These are phyloP conservation scores for Sporodiniella umbellata DNA, from an alignment of 371 early-diverging fungal species.

Conservation along the genomic window DNA sequence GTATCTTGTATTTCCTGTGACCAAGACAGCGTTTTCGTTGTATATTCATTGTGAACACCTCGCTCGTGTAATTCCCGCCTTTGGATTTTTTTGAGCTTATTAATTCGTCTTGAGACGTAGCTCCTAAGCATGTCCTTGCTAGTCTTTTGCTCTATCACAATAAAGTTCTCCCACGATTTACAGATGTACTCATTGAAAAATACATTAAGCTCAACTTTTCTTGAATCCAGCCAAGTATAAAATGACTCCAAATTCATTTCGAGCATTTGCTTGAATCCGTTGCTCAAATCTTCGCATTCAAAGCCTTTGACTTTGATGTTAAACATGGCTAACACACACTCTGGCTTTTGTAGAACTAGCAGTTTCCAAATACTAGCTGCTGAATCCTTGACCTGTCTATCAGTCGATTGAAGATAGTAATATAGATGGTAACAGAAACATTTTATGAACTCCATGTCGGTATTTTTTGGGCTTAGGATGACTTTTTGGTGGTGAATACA, in stretches of 20 bases:
- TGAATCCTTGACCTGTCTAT: slow-evolving; percentile 42
- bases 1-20: slow-evolving; percentile 60
- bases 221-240: slow-evolving; percentile 54
- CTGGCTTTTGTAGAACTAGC: slow-evolving; percentile 56
- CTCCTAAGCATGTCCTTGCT: slow-evolving; percentile 56
- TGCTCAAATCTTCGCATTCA: slow-evolving; percentile 58
- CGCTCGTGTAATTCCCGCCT: slow-evolving; percentile 48
- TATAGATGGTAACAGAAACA: slow-evolving; percentile 67
- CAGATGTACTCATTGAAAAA: slow-evolving; percentile 55
- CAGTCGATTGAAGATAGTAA: slow-evolving; percentile 42
- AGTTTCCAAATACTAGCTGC: slow-evolving; percentile 62
- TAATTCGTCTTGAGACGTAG: slow-evolving; percentile 42
- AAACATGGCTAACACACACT: slow-evolving; percentile 38
- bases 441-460: slow-evolving; percentile 63
- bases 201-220: slow-evolving; percentile 44
- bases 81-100: slow-evolving; percentile 55
- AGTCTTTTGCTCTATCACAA: slow-evolving; percentile 47
- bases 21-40: slow-evolving; percentile 54
- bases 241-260: slow-evolving; percentile 54
- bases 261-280: slow-evolving; percentile 57
- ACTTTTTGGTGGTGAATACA: slow-evolving; percentile 70
- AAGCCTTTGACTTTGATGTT: slow-evolving; percentile 43
- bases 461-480: slow-evolving; percentile 54
- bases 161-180: slow-evolving; percentile 62
- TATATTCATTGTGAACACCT: slow-evolving; percentile 54